A percentile compares a stretch with the other conserved stretches of the same genome.
These are phyloP conservation scores for Crithidia acanthocephali DNA, from an alignment of 208 protist genomes.

Conservation along the genomic window DNA sequence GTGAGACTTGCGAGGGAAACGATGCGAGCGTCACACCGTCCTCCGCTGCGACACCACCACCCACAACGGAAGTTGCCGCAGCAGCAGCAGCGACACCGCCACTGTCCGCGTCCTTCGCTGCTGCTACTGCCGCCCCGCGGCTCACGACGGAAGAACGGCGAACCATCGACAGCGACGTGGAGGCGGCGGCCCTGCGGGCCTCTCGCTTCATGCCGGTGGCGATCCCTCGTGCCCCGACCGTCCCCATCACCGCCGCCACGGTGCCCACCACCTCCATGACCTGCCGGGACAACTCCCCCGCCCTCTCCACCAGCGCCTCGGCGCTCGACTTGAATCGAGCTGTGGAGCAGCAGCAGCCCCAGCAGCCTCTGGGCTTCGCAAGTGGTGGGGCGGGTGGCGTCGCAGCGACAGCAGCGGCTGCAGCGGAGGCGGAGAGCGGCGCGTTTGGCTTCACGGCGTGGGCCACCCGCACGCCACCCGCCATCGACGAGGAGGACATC, in stretches of 20 bases:
- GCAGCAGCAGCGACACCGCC: conserved; percentile 2
- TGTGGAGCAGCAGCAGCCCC: background rate
- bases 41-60: no score
- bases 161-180: conserved; percentile 37
- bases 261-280: conserved; percentile 5
- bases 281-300: background rate
- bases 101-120: background rate
- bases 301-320: background rate
- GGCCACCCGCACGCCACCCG: conserved; percentile 29
- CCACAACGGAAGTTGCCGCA: no score
- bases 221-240: conserved; percentile 47
- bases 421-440: background rate
- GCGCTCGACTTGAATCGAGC: background rate
- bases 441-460: conserved; percentile 22
- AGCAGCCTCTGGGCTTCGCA: background rate
- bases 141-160: conserved; percentile 17
- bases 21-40: no score
- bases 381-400: background rate
- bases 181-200: conserved; percentile 60
- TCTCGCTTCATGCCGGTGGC: conserved; percentile 51
- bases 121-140: background rate
- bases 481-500: conserved; percentile 34
- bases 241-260: conserved; percentile 25
- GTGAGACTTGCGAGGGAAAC: no score
- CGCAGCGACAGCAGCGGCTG: background rate